Evolutionary conservation across 305 asterid species (phyloP), one percentile per base, ranked within the genome.

Genomic region (Withania somnifera): DNA sequence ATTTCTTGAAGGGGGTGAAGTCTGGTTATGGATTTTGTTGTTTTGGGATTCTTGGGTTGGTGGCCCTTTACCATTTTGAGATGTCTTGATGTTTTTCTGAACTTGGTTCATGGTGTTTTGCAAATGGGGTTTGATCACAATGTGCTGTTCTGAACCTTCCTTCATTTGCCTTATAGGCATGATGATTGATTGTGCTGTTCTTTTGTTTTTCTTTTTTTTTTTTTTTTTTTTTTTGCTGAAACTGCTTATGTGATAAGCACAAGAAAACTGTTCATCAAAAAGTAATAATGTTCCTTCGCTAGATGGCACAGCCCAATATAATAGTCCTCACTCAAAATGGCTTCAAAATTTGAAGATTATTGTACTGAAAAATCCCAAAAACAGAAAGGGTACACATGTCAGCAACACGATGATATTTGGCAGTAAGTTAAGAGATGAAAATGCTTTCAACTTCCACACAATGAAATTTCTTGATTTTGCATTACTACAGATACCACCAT

Each of bases 131-230:
- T 92, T 94, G 85, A 88, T 86, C 63, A 90, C 95, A 83, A 87
- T 85, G 85, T 90, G 94, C 17, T 93, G 97, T 38, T 93, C 97
- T 73, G 93, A 76, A 84, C 83, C 88, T 84, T 92, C 98, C 83
- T 87, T 96, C 94, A 92, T 90, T 80, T 91, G 95, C 95, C 97
- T 92, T 69, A 90, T 78, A 81, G 99, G 97, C 98, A 95, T 95
- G 93, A 77, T n/a, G n/a, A n/a, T n/a, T n/a, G n/a, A n/a, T 83
- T 88, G 45, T 81, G 73, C 53, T 50, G 34, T n/a, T n/a, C 8
- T 52, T 0, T 26, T 60, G 5, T 24, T 15, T 7, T 26, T 7
- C 81, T 80, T 32, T 45, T 42, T 26, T 45, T 67, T 58, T 73
- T 61, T n/a, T n/a, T n/a, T n/a, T n/a, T n/a, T n/a, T n/a, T n/a